Evolutionary conservation across 2,329 filamentous ascomycete species (phyloP).

Genomic region (Fusarium avenaceum): DNA sequence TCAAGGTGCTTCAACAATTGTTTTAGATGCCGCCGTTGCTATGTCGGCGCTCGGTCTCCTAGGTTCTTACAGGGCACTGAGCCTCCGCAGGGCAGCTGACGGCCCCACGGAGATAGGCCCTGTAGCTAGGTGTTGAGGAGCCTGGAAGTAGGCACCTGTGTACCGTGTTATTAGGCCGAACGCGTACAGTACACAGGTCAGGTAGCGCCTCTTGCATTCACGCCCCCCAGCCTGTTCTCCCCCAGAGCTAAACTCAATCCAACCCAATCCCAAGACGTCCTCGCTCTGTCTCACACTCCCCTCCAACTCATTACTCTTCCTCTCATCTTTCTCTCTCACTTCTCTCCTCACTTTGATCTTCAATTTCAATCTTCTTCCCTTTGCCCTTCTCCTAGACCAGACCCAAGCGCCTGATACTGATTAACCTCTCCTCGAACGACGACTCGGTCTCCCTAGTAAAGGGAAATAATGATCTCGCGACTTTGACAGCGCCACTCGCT

Average conservation of each 20-base stretch:
- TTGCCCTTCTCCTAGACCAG: constrained; percentile 28
- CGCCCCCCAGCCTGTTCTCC: constrained; percentile 39
- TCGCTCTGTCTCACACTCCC: constrained; percentile 38
- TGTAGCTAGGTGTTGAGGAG: constrained; percentile 5
- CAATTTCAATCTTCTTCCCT: constrained; percentile 35
- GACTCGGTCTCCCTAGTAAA: constrained; percentile 38
- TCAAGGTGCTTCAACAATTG: constrained; percentile 21
- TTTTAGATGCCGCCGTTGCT: constrained; percentile 47
- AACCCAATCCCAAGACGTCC: constrained; percentile 48
- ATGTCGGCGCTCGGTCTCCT: constrained; percentile 39
- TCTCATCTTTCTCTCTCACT: constrained; percentile 39
- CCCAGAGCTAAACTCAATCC: constrained; percentile 49
- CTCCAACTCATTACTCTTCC: constrained; percentile 41
- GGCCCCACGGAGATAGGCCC: constrained; percentile 18
- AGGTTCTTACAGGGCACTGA: constrained; percentile 18
- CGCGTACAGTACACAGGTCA: constrained; percentile 31
- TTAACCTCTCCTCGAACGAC: constrained; percentile 42
- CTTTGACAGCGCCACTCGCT: constrained; percentile 48
- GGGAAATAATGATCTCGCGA: constrained; percentile 49
- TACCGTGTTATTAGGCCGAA: constrained; percentile 24
- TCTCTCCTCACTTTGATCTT: constrained; percentile 46
- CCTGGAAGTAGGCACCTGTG: neutral
- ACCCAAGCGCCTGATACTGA: constrained; percentile 38
- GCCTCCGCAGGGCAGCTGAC: constrained; percentile 38
- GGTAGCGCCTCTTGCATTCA: constrained; percentile 35